Evolutionary conservation across 768 basidiomycete species (phyloP), one percentile per base, ranked within the genome.

Genomic region (Tulasnella sp.): DNA sequence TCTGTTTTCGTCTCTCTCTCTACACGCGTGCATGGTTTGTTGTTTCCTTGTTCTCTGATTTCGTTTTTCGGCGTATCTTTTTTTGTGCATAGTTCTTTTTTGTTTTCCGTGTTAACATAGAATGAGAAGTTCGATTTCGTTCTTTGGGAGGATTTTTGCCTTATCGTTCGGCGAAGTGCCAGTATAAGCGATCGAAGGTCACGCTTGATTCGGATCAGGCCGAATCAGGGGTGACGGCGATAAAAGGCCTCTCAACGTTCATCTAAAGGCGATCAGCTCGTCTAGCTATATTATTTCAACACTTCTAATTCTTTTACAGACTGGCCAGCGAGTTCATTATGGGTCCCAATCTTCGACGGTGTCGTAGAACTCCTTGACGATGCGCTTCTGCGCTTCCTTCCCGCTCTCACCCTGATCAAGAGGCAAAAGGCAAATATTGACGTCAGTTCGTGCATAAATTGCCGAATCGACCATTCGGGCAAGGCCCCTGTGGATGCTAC

Each of bases 351-450:
- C 93, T 75, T 90, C 87, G 5, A 94, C 91, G 4, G 88, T 89
- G n/a, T 88, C 88, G 80, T 95, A 97, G 81, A 96, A 94, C 81
- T 96, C 95, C 79, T 86, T 87, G 68, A 94, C 90, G 67, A 97
- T 88, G 72, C 93, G 86, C 79, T 90, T 88, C 82, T 97, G 96
- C 0, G 90, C 90, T 40, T 93, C 88, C 54, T 83, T 80, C 0
- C 89, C 88, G 19, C 85, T 90, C 83, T 97, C 96, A 9, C 80
- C 83, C 84, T 86, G 79, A 58, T 58, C 29, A 25, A 58, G 54
- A 22, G 4, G 3, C 3, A 58, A 58, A 77, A 64, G 68, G 42
- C 74, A 34, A 76, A 75, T 74, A 71, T 54, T 12, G 29, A 49
- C 79, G 11, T 31, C 25, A 71, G 39, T 71, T 12, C 6, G 39